These are phyloP conservation scores for Colletotrichum trifolii DNA, from an alignment of 2,329 filamentous ascomycete species.

Conservation along the genomic window DNA sequence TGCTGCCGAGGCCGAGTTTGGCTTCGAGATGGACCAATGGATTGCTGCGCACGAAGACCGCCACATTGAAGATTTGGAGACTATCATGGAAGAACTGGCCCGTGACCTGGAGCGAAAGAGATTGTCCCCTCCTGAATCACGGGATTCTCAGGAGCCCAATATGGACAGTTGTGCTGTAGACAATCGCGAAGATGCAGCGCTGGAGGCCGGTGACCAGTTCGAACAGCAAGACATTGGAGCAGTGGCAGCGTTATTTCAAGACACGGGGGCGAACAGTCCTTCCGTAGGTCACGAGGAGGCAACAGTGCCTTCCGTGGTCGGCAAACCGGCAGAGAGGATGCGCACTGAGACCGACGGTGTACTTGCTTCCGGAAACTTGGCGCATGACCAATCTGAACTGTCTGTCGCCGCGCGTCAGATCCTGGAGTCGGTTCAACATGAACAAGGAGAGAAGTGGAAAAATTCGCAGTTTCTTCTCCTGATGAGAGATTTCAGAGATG, in stretches of 20 bases:
- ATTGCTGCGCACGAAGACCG: slow-evolving; percentile 48
- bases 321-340: neutral
- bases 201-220: neutral
- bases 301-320: too few species aligned
- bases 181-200: neutral
- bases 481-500: slow-evolving; percentile 59
- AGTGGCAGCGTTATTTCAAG: too few species aligned
- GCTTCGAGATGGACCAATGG: slow-evolving; percentile 55
- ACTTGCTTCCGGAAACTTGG: too few species aligned
- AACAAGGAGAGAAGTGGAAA: slow-evolving; percentile 58
- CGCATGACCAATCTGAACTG: slow-evolving; percentile 43
- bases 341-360: neutral
- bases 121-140: neutral
- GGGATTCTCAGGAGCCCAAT: neutral
- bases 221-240: too few species aligned
- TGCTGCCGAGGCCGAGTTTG: slow-evolving; percentile 49
- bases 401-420: slow-evolving; percentile 56
- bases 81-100: slow-evolving; percentile 56
- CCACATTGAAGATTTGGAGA: slow-evolving; percentile 53
- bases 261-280: too few species aligned
- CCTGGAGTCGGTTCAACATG: slow-evolving; percentile 56
- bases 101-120: slow-evolving; percentile 47
- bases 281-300: too few species aligned
- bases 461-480: slow-evolving; percentile 57
- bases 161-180: neutral